Evolutionary conservation across 352 stramenopile genomes (phyloP).

Genomic region (Globisporangium rhizosaccharum): DNA sequence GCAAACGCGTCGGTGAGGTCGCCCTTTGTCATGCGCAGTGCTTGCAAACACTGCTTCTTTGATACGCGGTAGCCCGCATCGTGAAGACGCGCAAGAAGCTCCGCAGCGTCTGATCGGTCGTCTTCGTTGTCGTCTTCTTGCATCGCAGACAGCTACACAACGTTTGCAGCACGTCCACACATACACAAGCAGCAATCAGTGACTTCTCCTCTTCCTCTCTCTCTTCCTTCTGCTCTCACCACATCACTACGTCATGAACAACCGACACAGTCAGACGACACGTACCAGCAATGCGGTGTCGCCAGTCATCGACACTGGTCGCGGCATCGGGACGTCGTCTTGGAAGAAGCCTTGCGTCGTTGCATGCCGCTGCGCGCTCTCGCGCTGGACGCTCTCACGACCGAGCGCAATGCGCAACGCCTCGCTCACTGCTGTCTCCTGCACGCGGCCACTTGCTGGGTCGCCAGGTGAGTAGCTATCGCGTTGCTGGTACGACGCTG

Average conservation of each 20-base stretch:
- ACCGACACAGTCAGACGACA: background rate
- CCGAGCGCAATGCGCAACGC: slow-evolving; percentile 72
- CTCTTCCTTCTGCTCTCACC: too few species aligned
- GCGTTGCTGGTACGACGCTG: slow-evolving; percentile 78
- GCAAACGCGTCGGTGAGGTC: slow-evolving; percentile 22
- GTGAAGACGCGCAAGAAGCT: slow-evolving; percentile 23
- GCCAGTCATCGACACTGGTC: slow-evolving; percentile 22
- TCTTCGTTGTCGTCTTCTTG: background rate
- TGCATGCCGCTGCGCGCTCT: slow-evolving; percentile 28
- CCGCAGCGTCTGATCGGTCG: background rate
- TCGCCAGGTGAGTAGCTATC: slow-evolving; percentile 47
- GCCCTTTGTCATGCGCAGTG: slow-evolving; percentile 24
- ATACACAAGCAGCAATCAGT: background rate
- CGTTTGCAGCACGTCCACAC: background rate
- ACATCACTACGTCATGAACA: background rate
- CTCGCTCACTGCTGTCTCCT: slow-evolving; percentile 44
- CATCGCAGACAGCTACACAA: background rate
- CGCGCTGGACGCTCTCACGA: slow-evolving; percentile 63
- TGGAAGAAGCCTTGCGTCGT: slow-evolving; percentile 11
- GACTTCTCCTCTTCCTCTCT: background rate
- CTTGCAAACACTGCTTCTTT: slow-evolving; percentile 36
- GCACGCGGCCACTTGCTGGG: slow-evolving; percentile 13
- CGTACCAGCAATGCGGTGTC: slow-evolving; percentile 5
- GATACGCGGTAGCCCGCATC: slow-evolving; percentile 23
- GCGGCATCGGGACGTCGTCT: slow-evolving; percentile 35